Evolutionary conservation across 2,329 filamentous ascomycete species (phyloP).

Genomic region (Penicillium nordicum): DNA sequence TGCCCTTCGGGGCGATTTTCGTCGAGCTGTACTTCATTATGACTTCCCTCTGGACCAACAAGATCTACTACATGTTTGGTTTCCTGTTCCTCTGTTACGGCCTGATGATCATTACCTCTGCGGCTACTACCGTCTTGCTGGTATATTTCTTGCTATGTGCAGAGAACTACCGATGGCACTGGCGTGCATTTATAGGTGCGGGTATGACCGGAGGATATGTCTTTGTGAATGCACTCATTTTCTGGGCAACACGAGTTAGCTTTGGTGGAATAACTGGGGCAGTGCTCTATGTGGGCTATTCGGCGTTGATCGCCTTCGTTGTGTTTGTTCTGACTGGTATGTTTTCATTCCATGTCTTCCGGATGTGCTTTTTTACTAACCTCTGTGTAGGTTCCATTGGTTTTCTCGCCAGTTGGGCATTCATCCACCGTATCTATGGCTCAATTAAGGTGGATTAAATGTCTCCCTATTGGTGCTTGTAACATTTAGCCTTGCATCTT

Average conservation of each 20-base stretch:
- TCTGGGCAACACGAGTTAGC: conserved; percentile 83
- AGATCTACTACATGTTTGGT: conserved; percentile 99
- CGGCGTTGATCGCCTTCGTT: conserved; percentile 78
- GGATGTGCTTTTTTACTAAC: conserved; percentile 5
- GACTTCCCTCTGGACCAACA: conserved; percentile 97
- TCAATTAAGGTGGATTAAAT: conserved; percentile 95
- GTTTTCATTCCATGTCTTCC: conserved; percentile 38
- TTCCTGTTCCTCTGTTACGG: conserved; percentile 98
- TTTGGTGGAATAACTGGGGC: conserved; percentile 81
- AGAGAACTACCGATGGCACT: conserved; percentile 99
- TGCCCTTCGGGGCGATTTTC: conserved; percentile 95
- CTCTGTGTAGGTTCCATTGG: conserved; percentile 74
- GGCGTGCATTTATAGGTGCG: conserved; percentile 87
- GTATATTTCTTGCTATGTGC: conserved; percentile 94
- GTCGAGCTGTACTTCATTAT: conserved; percentile 99
- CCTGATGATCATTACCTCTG: conserved; percentile 93
- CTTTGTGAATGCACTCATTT: conserved; percentile 84
- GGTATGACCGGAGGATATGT: conserved; percentile 90
- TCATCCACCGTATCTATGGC: conserved; percentile 87
- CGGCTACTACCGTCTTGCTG: conserved; percentile 86
- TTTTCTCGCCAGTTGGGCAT: conserved; percentile 91
- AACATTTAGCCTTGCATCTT: not conserved
- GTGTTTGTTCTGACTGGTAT: conserved; percentile 92
- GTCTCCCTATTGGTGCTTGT: not conserved
- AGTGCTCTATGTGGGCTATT: conserved; percentile 92